Percentiles rank a stretch among this genome's conserved stretches.
Evolutionary conservation across 2,329 filamentous ascomycete genomes (phyloP).

Genomic region (Microsporum ferrugineum): DNA sequence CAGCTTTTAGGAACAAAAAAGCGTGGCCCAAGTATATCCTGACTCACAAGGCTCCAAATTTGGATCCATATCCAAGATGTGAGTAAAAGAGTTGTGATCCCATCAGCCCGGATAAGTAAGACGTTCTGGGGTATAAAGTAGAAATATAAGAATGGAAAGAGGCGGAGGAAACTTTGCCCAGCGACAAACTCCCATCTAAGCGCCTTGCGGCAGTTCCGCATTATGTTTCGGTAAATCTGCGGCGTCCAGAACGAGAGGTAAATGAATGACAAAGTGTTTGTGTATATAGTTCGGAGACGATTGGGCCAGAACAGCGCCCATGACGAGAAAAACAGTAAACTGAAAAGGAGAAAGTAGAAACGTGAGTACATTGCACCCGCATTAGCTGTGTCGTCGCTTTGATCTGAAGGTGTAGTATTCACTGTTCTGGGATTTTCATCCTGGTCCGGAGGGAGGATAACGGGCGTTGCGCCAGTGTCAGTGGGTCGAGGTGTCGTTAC

Average conservation of each 20-base stretch:
- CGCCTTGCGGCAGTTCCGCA: slow-evolving; percentile 82
- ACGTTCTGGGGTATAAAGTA: slow-evolving; percentile 69
- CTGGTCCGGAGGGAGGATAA: slow-evolving; percentile 51
- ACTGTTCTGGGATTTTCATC: slow-evolving; percentile 29
- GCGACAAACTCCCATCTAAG: slow-evolving; percentile 84
- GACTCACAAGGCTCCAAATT: slow-evolving; percentile 62
- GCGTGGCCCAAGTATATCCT: slow-evolving; percentile 78
- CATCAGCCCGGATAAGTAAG: slow-evolving; percentile 61
- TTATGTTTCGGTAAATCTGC: slow-evolving; percentile 80
- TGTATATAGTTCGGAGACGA: slow-evolving; percentile 43
- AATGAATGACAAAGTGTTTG: slow-evolving; percentile 52
- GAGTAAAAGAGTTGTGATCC: slow-evolving; percentile 51
- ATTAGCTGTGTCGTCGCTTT: slow-evolving; percentile 31
- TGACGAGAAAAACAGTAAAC: slow-evolving; percentile 47
- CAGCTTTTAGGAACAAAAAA: slow-evolving; percentile 65
- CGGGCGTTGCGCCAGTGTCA: slow-evolving; percentile 42
- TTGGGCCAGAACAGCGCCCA: slow-evolving; percentile 48
- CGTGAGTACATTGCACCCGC: slow-evolving; percentile 50
- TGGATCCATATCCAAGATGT: slow-evolving; percentile 80
- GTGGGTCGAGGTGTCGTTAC: slow-evolving; percentile 36
- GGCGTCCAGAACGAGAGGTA: slow-evolving; percentile 90
- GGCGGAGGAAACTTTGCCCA: slow-evolving; percentile 66
- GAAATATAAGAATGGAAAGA: slow-evolving; percentile 76
- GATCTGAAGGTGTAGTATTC: slow-evolving; percentile 24
- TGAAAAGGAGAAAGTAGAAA: slow-evolving; percentile 50